Evolutionary conservation across 2,329 filamentous ascomycete species (phyloP).

Genomic region (Chaetomium sp.): DNA sequence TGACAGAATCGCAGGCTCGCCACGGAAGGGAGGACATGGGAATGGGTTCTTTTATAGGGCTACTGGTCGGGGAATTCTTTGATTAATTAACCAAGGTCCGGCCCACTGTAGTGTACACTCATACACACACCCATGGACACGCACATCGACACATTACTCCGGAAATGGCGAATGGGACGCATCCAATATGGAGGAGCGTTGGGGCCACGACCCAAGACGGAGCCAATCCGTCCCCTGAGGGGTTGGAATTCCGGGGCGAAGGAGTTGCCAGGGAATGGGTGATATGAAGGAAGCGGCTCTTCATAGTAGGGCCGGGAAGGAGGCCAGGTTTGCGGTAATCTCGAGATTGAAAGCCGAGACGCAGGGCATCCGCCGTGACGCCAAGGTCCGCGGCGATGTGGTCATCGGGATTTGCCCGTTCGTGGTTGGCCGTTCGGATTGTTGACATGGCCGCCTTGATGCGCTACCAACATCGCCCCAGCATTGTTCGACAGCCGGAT

Average conservation of each 20-base stretch:
- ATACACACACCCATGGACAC: not conserved
- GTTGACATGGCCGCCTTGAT: not conserved
- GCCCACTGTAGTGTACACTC: not conserved
- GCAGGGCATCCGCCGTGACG: not conserved
- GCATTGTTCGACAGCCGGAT: slow-evolving; percentile 1
- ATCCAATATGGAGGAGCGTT: slow-evolving; percentile 1
- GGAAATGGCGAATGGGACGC: slow-evolving; percentile 16
- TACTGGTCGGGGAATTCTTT: not conserved
- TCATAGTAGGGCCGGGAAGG: not conserved
- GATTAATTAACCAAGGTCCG: not conserved
- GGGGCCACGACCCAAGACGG: slow-evolving; percentile 5
- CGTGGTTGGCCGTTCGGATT: slow-evolving; percentile 13
- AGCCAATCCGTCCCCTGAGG: not conserved
- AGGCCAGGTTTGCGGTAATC: not conserved
- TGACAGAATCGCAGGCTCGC: not conserved
- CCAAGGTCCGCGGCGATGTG: not conserved
- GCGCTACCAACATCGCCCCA: not conserved
- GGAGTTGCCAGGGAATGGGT: not conserved
- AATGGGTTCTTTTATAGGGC: slow-evolving; percentile 12
- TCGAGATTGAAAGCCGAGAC: not conserved
- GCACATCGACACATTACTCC: slow-evolving; percentile 9
- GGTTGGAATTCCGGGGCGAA: not conserved
- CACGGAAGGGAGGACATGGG: not conserved
- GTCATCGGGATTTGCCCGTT: slow-evolving; percentile 14
- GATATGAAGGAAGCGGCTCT: not conserved